phyloP scores from a whole-genome alignment of 805 yeast genomes.

The Saccharomycopsis sp. region DNA sequence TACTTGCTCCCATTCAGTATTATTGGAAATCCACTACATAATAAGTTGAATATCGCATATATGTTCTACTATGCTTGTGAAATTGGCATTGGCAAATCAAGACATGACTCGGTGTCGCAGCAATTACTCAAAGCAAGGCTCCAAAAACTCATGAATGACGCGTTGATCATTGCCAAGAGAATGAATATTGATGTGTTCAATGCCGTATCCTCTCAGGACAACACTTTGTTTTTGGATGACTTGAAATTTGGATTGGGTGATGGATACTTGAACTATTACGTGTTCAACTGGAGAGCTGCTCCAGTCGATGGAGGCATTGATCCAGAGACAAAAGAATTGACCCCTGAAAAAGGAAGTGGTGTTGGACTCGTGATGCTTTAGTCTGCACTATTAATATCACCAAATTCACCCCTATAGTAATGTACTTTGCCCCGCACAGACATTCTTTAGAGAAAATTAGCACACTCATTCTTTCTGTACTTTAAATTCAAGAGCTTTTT shows the following conservation, averaged over 20 bases:
- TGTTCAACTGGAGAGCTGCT: slow-evolving; percentile 83
- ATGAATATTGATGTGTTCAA: slow-evolving; percentile 83
- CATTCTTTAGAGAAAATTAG: no score
- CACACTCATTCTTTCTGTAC: no score
- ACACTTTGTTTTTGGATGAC: slow-evolving; percentile 71
- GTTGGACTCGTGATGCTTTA: slow-evolving; percentile 85
- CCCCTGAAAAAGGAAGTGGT: slow-evolving; percentile 58
- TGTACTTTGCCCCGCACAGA: no score
- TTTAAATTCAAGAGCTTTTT: no score
- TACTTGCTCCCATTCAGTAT: slow-evolving; percentile 86
- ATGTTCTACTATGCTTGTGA: slow-evolving; percentile 84
- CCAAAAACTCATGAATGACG: slow-evolving; percentile 57
- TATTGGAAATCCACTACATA: slow-evolving; percentile 53
- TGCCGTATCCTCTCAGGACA: slow-evolving; percentile 87
- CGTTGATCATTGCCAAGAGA: slow-evolving; percentile 64
- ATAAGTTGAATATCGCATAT: slow-evolving; percentile 78
- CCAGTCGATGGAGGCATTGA: slow-evolving; percentile 79
- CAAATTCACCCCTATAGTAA: no score
- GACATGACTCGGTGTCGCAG: slow-evolving; percentile 36
- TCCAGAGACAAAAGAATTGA: slow-evolving; percentile 44
- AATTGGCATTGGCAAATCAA: slow-evolving; percentile 39
- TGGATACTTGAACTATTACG: slow-evolving; percentile 82
- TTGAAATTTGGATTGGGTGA: slow-evolving; percentile 91
- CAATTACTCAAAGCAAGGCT: slow-evolving; percentile 51
- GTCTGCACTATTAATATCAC: no score